These are phyloP conservation scores for Bruguiera hainesii DNA, from an alignment of 441 rosid genomes.

Conservation along the genomic window DNA sequence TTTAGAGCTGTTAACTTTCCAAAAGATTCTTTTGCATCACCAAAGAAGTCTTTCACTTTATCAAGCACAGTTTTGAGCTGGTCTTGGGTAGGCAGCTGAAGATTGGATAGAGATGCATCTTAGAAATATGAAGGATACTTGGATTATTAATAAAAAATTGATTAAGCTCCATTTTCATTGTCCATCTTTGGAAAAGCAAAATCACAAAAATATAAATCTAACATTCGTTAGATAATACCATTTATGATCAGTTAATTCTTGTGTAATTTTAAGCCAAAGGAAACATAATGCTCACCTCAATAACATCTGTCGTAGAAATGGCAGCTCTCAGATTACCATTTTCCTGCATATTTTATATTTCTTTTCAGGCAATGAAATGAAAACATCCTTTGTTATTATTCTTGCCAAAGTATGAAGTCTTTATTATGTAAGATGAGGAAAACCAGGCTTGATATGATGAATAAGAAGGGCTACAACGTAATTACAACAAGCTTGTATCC, in stretches of 20 bases:
- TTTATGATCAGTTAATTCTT: too few species aligned
- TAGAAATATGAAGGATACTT: not conserved
- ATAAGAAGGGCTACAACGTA: conserved; percentile 10
- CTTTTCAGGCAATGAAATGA: not conserved
- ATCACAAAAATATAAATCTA: too few species aligned
- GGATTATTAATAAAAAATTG: not conserved
- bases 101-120: conserved; percentile 15
- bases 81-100: conserved; percentile 83
- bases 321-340: conserved; percentile 78
- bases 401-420: not conserved
- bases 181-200: not conserved
- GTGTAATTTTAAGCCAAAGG: not conserved
- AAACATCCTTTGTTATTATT: not conserved
- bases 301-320: conserved; percentile 60
- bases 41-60: conserved; percentile 82
- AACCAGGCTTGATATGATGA: not conserved
- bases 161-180: too few species aligned
- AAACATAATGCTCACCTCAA: conserved; percentile 50
- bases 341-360: conserved; percentile 47
- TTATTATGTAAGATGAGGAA: not conserved
- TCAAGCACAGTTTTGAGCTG: conserved; percentile 84
- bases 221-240: too few species aligned
- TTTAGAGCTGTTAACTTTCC: conserved; percentile 67
- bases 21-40: conserved; percentile 87
- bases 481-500: conserved; percentile 97